A percentile compares a stretch with the other conserved stretches of the same genome.
Evolutionary conservation across 2,329 filamentous ascomycete genomes (phyloP).

Genomic region (Curvularia verruculosa): DNA sequence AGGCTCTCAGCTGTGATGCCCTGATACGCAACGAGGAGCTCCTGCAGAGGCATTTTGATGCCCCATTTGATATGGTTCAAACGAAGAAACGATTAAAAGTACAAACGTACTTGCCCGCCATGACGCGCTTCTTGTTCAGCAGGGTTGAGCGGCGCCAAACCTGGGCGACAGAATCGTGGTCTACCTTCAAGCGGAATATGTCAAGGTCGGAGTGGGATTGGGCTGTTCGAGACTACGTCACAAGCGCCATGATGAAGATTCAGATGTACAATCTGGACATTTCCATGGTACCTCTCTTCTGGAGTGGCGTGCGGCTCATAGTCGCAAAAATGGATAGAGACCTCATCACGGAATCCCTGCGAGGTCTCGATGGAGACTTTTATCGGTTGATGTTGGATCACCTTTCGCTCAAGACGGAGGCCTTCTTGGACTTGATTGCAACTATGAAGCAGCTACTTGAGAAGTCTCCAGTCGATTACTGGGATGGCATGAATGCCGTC

Average conservation of each 20-base stretch:
- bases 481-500: slow-evolving; percentile 84
- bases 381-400: slow-evolving; percentile 67
- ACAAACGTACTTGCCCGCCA: slow-evolving; percentile 76
- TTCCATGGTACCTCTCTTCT: slow-evolving; percentile 71
- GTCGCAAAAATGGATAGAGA: slow-evolving; percentile 74
- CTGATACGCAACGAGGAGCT: slow-evolving; percentile 68
- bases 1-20: slow-evolving; percentile 82
- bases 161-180: slow-evolving; percentile 74
- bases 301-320: slow-evolving; percentile 77
- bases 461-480: slow-evolving; percentile 80
- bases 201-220: slow-evolving; percentile 81
- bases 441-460: slow-evolving; percentile 73
- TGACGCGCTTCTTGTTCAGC: slow-evolving; percentile 84
- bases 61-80: slow-evolving; percentile 81
- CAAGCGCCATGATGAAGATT: slow-evolving; percentile 68
- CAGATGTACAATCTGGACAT: slow-evolving; percentile 60
- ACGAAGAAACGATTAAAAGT: slow-evolving; percentile 79
- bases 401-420: slow-evolving; percentile 59
- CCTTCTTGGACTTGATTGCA: slow-evolving; percentile 72
- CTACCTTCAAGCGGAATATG: slow-evolving; percentile 67
- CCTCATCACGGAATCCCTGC: slow-evolving; percentile 77
- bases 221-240: slow-evolving; percentile 77
- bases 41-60: slow-evolving; percentile 71
- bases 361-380: slow-evolving; percentile 76
- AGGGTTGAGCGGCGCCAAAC: slow-evolving; percentile 65